Conservation (phyloP, 108 stramenopile genomes). For the Cyclotella atomus region DNA sequence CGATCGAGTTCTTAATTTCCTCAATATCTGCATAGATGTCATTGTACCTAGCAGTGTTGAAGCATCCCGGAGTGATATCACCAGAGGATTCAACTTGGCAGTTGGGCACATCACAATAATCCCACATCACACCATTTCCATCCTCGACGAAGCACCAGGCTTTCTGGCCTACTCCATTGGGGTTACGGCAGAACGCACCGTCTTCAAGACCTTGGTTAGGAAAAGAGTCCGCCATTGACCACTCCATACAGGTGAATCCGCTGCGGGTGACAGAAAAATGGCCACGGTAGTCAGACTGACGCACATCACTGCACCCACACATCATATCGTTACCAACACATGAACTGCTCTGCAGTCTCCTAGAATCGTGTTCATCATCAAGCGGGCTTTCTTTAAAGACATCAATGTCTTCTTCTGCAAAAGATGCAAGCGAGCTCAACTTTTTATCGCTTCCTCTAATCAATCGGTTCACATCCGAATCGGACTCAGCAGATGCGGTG, state of each 20-base stretch:
- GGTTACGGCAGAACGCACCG: constrained; percentile 27
- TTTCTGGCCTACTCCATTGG: constrained; percentile 1
- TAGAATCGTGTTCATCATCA: neutral
- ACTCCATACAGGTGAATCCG: constrained; percentile 19
- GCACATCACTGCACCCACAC: constrained; percentile 24
- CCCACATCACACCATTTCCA: constrained; percentile 10
- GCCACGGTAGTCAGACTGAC: constrained; percentile 34
- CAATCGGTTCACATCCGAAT: neutral
- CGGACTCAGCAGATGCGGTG: neutral
- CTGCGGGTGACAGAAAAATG: neutral
- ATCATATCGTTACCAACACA: constrained; percentile 10
- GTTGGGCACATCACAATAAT: constrained; percentile 31
- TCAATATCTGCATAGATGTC: constrained; percentile 29
- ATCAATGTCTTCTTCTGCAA: neutral
- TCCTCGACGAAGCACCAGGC: constrained; percentile 38
- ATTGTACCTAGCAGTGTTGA: constrained; percentile 25
- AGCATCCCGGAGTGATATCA: constrained; percentile 9
- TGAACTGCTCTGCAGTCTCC: constrained; percentile 1
- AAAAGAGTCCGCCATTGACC: constrained; percentile 11
- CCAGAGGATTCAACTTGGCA: neutral
- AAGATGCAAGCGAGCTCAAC: neutral
- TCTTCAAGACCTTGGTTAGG: constrained; percentile 28
- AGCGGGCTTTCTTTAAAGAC: neutral
- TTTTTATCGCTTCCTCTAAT: neutral
- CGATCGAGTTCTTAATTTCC: constrained; percentile 19